phyloP scores from a whole-genome alignment of 306 rosid species.

The Casuarina glauca region DNA sequence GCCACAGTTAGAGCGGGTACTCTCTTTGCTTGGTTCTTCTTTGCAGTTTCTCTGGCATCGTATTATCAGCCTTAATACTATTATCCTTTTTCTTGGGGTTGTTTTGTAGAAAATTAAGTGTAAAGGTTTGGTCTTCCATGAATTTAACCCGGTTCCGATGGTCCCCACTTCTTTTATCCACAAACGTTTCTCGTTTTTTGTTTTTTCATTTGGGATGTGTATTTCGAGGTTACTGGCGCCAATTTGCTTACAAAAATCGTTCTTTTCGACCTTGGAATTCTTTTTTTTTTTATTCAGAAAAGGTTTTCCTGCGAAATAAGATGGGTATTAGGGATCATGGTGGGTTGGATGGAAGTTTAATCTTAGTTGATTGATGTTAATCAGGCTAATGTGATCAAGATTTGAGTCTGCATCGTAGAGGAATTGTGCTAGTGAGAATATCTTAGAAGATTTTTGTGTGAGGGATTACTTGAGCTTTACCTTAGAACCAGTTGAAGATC shows the following conservation, averaged over 20 bases:
- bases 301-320: background rate
- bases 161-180: too few species aligned
- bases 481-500: too few species aligned
- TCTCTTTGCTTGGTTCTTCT: background rate
- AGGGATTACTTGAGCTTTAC: too few species aligned
- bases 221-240: too few species aligned
- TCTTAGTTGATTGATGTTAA: background rate
- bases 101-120: background rate
- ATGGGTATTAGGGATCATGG: background rate
- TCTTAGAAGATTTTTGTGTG: too few species aligned
- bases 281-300: background rate
- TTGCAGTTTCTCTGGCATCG: background rate
- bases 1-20: conserved; percentile 1
- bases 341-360: background rate
- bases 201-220: too few species aligned
- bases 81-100: background rate
- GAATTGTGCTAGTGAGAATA: too few species aligned
- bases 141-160: too few species aligned
- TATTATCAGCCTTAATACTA: background rate
- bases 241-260: background rate
- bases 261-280: background rate
- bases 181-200: too few species aligned
- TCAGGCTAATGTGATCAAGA: too few species aligned
- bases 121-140: background rate
- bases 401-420: too few species aligned